Conservation (phyloP, 495 filamentous ascomycete species). For the Platismatia glauca region DNA sequence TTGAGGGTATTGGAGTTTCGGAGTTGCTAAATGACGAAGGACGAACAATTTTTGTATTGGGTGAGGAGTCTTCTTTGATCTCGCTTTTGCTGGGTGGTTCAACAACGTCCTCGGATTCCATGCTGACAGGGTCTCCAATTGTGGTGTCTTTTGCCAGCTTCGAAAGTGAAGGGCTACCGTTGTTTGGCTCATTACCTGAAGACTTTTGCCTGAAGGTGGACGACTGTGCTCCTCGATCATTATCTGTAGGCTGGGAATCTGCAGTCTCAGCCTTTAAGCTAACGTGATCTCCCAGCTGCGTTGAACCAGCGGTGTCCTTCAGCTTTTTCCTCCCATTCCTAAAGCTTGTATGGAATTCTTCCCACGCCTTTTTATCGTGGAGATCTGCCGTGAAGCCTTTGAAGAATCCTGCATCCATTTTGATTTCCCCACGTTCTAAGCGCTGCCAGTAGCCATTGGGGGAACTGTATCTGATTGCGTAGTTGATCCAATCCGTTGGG, state of each 20-base stretch:
- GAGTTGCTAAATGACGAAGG: neutral
- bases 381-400: slow-evolving; percentile 67
- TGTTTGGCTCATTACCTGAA: neutral
- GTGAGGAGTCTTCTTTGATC: neutral
- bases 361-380: slow-evolving; percentile 55
- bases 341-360: slow-evolving; percentile 41
- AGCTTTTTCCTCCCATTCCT: slow-evolving; percentile 27
- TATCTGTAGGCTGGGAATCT: slow-evolving; percentile 20
- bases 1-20: slow-evolving; percentile 47
- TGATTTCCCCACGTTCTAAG: slow-evolving; percentile 67
- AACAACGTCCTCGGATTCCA: slow-evolving; percentile 23
- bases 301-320: slow-evolving; percentile 24
- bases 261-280: slow-evolving; percentile 25
- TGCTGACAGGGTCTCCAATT: slow-evolving; percentile 24
- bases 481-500: slow-evolving; percentile 82
- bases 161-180: slow-evolving; percentile 14
- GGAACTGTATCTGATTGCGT: slow-evolving; percentile 66
- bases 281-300: slow-evolving; percentile 20
- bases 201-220: neutral
- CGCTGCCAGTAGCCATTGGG: slow-evolving; percentile 85
- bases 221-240: slow-evolving; percentile 17
- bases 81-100: slow-evolving; percentile 1
- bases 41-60: neutral
- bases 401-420: slow-evolving; percentile 67
- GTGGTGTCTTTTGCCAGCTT: slow-evolving; percentile 24